Conservation (phyloP, 768 basidiomycete species). For the Neoboletus brunneissimus region DNA sequence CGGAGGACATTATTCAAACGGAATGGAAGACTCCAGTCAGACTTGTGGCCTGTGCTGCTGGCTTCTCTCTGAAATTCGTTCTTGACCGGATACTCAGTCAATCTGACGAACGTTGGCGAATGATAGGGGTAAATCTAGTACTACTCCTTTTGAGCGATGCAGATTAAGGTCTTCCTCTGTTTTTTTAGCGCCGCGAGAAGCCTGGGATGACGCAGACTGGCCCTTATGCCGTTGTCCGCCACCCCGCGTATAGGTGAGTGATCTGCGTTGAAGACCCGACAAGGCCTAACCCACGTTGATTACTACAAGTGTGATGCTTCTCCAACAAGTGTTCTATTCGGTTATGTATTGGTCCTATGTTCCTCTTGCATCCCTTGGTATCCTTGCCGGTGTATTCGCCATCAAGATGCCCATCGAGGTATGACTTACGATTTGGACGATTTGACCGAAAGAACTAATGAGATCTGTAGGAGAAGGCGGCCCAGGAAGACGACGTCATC, state of each 20-base stretch:
- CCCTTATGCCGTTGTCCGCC: slow-evolving; percentile 37
- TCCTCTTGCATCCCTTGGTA: slow-evolving; percentile 28
- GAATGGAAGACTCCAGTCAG: slow-evolving; percentile 26
- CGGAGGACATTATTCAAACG: slow-evolving; percentile 20
- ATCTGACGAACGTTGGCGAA: slow-evolving; percentile 31
- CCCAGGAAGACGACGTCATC: slow-evolving; percentile 21
- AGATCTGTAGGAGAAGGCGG: slow-evolving; percentile 28
- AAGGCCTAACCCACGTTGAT: not conserved
- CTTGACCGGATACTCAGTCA: slow-evolving; percentile 9
- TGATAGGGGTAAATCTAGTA: slow-evolving; percentile 31
- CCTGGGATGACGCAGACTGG: slow-evolving; percentile 28
- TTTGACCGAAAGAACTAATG: not conserved
- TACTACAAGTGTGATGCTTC: slow-evolving; percentile 20
- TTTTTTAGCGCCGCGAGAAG: slow-evolving; percentile 31
- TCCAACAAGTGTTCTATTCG: slow-evolving; percentile 24
- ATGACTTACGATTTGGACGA: not conserved
- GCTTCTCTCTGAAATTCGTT: slow-evolving; percentile 17
- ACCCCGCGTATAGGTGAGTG: slow-evolving; percentile 35
- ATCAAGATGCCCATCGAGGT: slow-evolving; percentile 37
- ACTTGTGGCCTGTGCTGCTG: slow-evolving; percentile 27
- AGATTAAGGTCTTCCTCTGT: not conserved
- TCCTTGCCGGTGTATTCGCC: slow-evolving; percentile 26
- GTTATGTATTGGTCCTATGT: slow-evolving; percentile 36
- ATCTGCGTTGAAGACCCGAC: not conserved
- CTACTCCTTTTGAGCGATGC: not conserved